Percentiles rank a stretch among this genome's conserved stretches.
These are phyloP conservation scores for Cryptococcus sp. DNA, from an alignment of 1,284 basidiomycete species.

Conservation along the genomic window DNA sequence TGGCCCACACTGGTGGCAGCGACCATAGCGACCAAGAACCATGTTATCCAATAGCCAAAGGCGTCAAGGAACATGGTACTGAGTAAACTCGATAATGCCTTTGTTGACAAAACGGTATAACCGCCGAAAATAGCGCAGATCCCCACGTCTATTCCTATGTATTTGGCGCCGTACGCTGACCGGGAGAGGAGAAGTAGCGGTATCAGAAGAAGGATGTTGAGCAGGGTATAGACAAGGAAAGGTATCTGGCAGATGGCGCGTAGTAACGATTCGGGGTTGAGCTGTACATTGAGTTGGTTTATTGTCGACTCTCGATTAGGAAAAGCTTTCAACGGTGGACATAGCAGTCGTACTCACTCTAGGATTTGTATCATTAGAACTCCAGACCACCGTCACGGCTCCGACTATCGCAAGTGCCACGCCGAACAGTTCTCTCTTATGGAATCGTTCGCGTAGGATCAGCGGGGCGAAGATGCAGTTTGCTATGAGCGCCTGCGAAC, in stretches of 20 bases:
- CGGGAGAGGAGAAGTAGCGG: conserved; percentile 62
- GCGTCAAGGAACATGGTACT: conserved; percentile 72
- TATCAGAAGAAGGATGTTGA: conserved; percentile 63
- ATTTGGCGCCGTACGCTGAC: conserved; percentile 66
- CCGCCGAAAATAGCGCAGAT: conserved; percentile 64
- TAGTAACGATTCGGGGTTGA: conserved; percentile 67
- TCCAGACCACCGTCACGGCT: conserved; percentile 88
- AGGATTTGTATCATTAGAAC: conserved; percentile 66
- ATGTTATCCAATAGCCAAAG: conserved; percentile 75
- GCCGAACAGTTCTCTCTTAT: conserved; percentile 80
- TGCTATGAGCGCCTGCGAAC: conserved; percentile 68
- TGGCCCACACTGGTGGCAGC: conserved; percentile 80
- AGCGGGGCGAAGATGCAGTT: conserved; percentile 93
- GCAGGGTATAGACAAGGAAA: conserved; percentile 71
- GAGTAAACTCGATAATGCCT: conserved; percentile 83
- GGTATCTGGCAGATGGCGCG: conserved; percentile 67
- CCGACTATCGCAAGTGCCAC: conserved; percentile 77
- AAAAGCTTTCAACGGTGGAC: neutral
- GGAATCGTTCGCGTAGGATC: conserved; percentile 60
- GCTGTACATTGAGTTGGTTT: conserved; percentile 28
- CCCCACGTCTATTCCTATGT: conserved; percentile 83
- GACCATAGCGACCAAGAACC: conserved; percentile 71
- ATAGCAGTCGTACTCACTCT: conserved; percentile 54
- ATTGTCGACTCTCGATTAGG: too few relatives aligned
- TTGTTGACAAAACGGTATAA: conserved; percentile 92